Percentiles rank a stretch among this genome's conserved stretches.
phyloP scores from a whole-genome alignment of 2,329 filamentous ascomycete genomes.

The Phialophora chinensis region DNA sequence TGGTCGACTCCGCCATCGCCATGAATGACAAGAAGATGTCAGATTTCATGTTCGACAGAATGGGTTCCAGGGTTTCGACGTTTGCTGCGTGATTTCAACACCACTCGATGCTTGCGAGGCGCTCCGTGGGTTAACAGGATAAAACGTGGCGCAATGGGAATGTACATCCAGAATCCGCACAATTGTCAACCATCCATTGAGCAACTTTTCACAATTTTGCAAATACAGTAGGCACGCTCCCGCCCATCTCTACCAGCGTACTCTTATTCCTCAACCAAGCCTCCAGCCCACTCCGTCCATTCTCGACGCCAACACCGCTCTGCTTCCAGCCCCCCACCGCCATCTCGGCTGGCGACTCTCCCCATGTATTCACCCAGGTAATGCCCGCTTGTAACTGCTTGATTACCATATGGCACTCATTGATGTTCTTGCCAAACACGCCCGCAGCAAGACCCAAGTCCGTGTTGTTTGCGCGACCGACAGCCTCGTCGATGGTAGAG shows the following conservation, averaged over 20 bases:
- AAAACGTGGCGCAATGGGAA: not conserved
- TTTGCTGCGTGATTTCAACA: constrained; percentile 29
- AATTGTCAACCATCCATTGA: not conserved
- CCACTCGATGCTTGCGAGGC: not conserved
- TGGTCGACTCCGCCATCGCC: constrained; percentile 53
- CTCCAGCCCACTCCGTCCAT: constrained; percentile 77
- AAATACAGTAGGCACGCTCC: constrained; percentile 73
- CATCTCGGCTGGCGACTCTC: constrained; percentile 91
- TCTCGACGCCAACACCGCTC: constrained; percentile 86
- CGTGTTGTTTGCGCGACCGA: constrained; percentile 76
- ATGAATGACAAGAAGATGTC: constrained; percentile 50
- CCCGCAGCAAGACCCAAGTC: constrained; percentile 80
- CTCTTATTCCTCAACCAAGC: constrained; percentile 88
- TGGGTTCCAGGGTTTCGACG: constrained; percentile 48
- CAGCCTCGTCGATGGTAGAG: constrained; percentile 70
- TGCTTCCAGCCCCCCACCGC: constrained; percentile 90
- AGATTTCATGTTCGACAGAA: constrained; percentile 51
- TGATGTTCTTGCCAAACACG: constrained; percentile 78
- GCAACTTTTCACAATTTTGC: constrained; percentile 61
- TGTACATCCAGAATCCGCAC: not conserved
- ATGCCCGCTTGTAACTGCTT: constrained; percentile 79
- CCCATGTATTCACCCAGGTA: constrained; percentile 93
- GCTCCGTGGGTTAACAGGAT: not conserved
- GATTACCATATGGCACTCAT: constrained; percentile 73
- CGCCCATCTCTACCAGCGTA: constrained; percentile 81